phyloP scores from a whole-genome alignment of 257 asterid species.

The Hygrophila difformis region DNA sequence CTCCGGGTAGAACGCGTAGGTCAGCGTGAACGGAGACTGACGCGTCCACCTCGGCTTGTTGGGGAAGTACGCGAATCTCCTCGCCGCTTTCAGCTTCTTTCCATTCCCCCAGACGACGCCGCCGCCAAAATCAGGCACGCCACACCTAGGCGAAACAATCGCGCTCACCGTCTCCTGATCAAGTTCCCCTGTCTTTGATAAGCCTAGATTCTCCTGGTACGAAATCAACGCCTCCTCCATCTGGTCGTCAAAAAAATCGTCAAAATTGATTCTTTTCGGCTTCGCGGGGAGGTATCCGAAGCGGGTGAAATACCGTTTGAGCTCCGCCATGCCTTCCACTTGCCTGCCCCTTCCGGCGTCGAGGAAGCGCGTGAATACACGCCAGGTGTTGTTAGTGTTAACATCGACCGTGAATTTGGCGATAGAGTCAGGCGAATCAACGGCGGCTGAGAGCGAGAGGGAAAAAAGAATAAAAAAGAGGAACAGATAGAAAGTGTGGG shows the following conservation, averaged over 20 bases:
- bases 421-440: constrained; percentile 1
- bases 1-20: constrained; percentile 57
- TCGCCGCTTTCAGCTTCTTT: constrained; percentile 20
- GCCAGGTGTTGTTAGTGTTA: constrained; percentile 43
- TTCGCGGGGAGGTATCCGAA: constrained; percentile 59
- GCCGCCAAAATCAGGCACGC: constrained; percentile 32
- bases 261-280: constrained; percentile 15
- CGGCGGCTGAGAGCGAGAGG: constrained; percentile 40
- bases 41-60: constrained; percentile 62
- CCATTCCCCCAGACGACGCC: neutral
- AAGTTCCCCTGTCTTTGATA: constrained; percentile 43
- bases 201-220: constrained; percentile 55
- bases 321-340: constrained; percentile 67
- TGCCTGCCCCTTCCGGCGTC: constrained; percentile 64
- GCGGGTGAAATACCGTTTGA: constrained; percentile 63
- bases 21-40: constrained; percentile 33
- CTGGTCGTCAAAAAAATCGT: constrained; percentile 53
- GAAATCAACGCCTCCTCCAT: constrained; percentile 43
- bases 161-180: constrained; percentile 41
- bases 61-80: constrained; percentile 41
- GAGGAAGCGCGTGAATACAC: constrained; percentile 36
- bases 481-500: constrained; percentile 7
- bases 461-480: constrained; percentile 17
- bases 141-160: constrained; percentile 68
- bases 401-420: constrained; percentile 15